These are phyloP conservation scores for Chytridiales sp. DNA, from an alignment of 371 early-diverging fungal genomes.

Conservation along the genomic window DNA sequence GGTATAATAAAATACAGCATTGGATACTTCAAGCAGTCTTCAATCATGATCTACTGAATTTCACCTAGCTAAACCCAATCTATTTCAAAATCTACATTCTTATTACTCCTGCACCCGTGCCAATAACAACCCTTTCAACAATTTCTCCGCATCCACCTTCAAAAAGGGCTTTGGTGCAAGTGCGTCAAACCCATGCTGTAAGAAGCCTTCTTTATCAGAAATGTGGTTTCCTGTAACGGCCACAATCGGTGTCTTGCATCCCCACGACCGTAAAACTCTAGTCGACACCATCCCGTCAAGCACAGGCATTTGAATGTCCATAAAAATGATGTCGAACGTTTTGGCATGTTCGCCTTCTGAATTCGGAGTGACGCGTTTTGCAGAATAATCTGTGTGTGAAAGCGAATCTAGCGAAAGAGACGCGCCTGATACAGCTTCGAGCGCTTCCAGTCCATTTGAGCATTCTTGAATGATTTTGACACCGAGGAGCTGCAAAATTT, in stretches of 20 bases:
- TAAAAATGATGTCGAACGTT: conserved; percentile 24
- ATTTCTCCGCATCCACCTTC: conserved; percentile 6
- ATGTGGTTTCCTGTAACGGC: conserved; percentile 2
- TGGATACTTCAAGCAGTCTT: too few species aligned
- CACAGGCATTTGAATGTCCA: conserved; percentile 35
- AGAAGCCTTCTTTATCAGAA: not conserved
- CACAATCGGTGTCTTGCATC: conserved; percentile 7
- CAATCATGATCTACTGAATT: too few species aligned
- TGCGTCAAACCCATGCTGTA: not conserved
- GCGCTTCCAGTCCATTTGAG: conserved; percentile 14
- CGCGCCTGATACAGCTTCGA: too few species aligned
- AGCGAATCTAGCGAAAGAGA: too few species aligned
- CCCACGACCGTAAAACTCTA: too few species aligned
- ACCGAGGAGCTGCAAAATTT: not conserved
- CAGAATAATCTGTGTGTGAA: too few species aligned
- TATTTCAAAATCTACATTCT: too few species aligned
- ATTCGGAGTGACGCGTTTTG: not conserved
- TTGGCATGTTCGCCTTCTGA: not conserved
- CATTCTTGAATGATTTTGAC: not conserved
- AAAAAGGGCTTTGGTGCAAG: conserved; percentile 12
- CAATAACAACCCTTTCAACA: too few species aligned
- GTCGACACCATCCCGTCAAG: conserved; percentile 27
- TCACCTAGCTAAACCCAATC: too few species aligned
- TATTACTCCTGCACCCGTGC: too few species aligned
- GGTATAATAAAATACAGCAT: too few species aligned